Conservation (phyloP, 129 eudicot genomes). For the Saussurea involucrata region DNA sequence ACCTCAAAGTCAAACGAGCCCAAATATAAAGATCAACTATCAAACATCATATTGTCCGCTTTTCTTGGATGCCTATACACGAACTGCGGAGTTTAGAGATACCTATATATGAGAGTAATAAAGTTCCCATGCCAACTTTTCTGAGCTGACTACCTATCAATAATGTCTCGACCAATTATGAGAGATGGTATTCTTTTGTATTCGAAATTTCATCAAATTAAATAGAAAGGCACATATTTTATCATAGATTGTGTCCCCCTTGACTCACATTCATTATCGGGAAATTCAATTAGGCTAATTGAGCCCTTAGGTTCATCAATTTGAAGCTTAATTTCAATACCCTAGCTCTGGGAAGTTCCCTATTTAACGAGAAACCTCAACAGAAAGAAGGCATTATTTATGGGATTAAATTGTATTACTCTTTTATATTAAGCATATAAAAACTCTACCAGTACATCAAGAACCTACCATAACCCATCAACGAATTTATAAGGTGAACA, state of each 20-base stretch:
- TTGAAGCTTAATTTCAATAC: neutral
- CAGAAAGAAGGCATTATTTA: neutral
- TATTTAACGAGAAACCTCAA: neutral
- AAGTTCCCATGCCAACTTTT: neutral
- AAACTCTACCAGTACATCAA: neutral
- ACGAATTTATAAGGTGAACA: neutral
- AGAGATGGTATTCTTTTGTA: neutral
- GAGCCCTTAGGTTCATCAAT: neutral
- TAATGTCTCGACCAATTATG: neutral
- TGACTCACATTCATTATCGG: neutral
- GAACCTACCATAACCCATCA: neutral
- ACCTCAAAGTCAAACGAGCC: neutral
- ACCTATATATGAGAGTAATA: neutral
- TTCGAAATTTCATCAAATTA: neutral
- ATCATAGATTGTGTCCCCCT: neutral
- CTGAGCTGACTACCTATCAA: neutral
- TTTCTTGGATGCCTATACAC: neutral
- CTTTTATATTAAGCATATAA: neutral
- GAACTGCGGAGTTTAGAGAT: neutral
- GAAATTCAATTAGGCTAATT: neutral
- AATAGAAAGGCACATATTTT: neutral
- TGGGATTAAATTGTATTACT: neutral
- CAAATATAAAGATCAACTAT: conserved; percentile 2
- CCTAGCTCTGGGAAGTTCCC: neutral
- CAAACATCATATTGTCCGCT: neutral